Evolutionary conservation across 306 rosid genomes (phyloP).

Genomic region (Pyrus betulifolia): DNA sequence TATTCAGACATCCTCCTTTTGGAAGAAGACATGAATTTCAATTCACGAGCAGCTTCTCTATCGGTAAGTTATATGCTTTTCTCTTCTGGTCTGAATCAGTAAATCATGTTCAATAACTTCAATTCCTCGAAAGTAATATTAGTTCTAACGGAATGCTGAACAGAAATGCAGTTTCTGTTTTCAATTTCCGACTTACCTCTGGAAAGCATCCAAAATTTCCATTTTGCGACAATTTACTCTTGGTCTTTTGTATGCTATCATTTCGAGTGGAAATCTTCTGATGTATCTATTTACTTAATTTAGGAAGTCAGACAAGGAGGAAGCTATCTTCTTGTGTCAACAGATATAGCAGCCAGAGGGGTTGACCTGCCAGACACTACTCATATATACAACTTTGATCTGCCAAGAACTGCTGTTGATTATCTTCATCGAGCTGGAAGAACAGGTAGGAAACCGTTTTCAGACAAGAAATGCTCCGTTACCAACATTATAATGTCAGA

Average conservation of each 20-base stretch:
- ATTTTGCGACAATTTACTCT: not conserved
- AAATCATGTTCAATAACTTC: not conserved
- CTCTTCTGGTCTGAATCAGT: not conserved
- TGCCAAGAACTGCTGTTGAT: constrained; percentile 68
- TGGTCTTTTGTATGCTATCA: not conserved
- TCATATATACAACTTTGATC: constrained; percentile 82
- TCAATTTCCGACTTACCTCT: not conserved
- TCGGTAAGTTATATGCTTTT: constrained; percentile 33
- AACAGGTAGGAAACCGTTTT: constrained; percentile 86
- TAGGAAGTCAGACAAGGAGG: constrained; percentile 79
- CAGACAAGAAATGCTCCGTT: constrained; percentile 56
- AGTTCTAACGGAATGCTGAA: not conserved
- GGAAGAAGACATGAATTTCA: constrained; percentile 74
- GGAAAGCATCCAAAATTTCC: not conserved
- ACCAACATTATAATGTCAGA: constrained; percentile 57
- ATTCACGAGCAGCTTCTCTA: constrained; percentile 62
- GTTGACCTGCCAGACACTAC: constrained; percentile 88
- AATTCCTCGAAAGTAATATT: not conserved
- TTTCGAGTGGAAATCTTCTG: not conserved
- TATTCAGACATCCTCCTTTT: constrained; percentile 64
- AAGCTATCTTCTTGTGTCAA: constrained; percentile 78
- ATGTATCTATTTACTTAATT: constrained; percentile 8
- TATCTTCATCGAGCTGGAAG: constrained; percentile 97
- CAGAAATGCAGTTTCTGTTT: not conserved
- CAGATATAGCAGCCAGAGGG: constrained; percentile 87